These are phyloP conservation scores for Phytophthora cactorum DNA, from an alignment of 352 stramenopile genomes.

Conservation along the genomic window DNA sequence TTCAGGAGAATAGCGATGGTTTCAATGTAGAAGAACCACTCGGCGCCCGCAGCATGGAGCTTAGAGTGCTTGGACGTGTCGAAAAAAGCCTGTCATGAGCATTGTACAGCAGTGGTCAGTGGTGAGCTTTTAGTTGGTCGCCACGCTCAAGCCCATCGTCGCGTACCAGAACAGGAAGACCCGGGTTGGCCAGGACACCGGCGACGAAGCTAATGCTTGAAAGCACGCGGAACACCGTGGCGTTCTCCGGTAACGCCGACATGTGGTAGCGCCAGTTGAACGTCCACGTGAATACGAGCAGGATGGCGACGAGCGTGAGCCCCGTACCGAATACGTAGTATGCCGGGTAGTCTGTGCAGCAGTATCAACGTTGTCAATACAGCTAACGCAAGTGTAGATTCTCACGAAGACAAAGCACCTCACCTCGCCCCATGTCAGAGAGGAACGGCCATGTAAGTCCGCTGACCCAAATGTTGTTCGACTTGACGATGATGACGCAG, in stretches of 20 bases:
- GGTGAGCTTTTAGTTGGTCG: background rate
- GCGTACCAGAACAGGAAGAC: constrained; percentile 56
- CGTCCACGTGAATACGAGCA: constrained; percentile 54
- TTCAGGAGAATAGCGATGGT: constrained; percentile 57
- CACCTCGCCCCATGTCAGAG: constrained; percentile 67
- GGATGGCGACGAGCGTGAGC: constrained; percentile 49
- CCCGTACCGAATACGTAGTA: constrained; percentile 70
- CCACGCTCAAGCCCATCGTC: background rate
- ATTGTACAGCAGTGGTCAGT: constrained; percentile 7
- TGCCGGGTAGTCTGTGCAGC: constrained; percentile 43
- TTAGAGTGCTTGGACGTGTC: constrained; percentile 52
- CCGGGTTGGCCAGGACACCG: constrained; percentile 49
- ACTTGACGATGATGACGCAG: constrained; percentile 67
- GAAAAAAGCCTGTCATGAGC: constrained; percentile 47
- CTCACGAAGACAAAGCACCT: constrained; percentile 4
- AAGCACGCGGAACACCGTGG: constrained; percentile 28
- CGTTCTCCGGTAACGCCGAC: constrained; percentile 34
- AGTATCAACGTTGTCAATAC: constrained; percentile 1
- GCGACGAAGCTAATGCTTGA: constrained; percentile 35
- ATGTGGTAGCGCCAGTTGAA: constrained; percentile 63
- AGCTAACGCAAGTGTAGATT: background rate
- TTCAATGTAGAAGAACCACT: constrained; percentile 70
- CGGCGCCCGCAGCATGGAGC: constrained; percentile 50
- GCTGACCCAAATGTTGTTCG: constrained; percentile 56
- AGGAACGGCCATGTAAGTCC: constrained; percentile 67